Base-by-base conservation (phyloP, 2,329 filamentous ascomycete species). In the Sphaerostilbella broomeana region DNA sequence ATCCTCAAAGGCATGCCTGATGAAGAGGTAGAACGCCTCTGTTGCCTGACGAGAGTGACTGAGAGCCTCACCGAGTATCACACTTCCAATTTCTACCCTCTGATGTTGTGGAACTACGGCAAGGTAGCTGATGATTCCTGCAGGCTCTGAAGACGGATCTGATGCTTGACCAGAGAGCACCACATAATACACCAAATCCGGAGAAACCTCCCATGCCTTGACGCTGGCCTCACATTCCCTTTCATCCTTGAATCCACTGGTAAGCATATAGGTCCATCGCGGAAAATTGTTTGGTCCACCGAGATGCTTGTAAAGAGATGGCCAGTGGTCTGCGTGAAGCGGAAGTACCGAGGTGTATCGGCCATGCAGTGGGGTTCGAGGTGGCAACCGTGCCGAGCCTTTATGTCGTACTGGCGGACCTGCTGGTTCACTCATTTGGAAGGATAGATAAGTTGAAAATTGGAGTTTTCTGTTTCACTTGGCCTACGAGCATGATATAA, bases 11-110 rank as follows among this genome's bases (percentile, higher is more conserved):
- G 68, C 67, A 39, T 75, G 62, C 25, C 61, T 60, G 29, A 74
- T 63, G n/a, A 80, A 53, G 1, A 82, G 58, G 44, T 72, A 79
- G 44, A 74, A 64, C 0, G 69, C 65, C 52, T 82, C 79, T 0
- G 77, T 82, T 0, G 75, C 71, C 6, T 64, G 67, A 0, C 65
- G 63, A 0, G 75, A 79, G 11, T 70, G 66, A 51, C 76, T 71
- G 12, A 82, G 52, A 1, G 50, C 46, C 0, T 63, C 56, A 0
- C 70, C 64, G 45, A 75, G 73, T 9, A 78, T 57, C 12, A 82
- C 61, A 44, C 63, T 60, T 3, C 79, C 79, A 17, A 81, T 67
- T 48, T 83, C 79, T 1, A 81, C 58, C 16, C 64, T 61, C 2
- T 69, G 63, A 39, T 80, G 63, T 0, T 51, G 46, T 0, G 69